Conservation (phyloP, 441 rosid genomes). For the Mallotus japonicus region DNA sequence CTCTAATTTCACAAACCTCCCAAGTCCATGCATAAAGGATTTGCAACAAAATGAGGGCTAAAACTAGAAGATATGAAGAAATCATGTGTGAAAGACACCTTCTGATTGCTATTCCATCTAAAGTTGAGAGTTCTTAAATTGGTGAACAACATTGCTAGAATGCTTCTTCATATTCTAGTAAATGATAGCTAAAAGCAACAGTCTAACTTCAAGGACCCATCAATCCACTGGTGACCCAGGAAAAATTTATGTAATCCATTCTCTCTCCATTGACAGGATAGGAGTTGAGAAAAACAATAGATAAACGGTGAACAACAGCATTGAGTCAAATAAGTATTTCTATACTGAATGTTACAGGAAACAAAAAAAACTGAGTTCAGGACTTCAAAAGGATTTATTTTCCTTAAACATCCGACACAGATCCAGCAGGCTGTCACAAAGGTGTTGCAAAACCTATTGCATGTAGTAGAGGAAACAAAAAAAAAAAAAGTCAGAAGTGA, state of each 20-base stretch:
- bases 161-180: too few species aligned
- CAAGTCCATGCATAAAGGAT: background rate
- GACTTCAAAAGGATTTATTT: constrained; percentile 6
- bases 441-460: constrained; percentile 82
- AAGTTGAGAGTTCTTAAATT: too few species aligned
- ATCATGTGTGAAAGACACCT: background rate
- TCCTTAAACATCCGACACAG: constrained; percentile 36
- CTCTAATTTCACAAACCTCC: background rate
- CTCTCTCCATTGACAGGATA: background rate
- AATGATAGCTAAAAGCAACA: too few species aligned
- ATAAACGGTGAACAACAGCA: background rate
- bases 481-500: constrained; percentile 44
- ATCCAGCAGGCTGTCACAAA: constrained; percentile 69
- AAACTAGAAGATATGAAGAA: background rate
- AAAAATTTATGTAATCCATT: background rate
- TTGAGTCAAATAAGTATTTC: constrained; percentile 21
- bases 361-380: background rate
- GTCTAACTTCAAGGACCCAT: background rate
- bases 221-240: background rate
- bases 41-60: background rate
- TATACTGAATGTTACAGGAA: constrained; percentile 18
- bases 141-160: too few species aligned
- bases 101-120: background rate
- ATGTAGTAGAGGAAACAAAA: constrained; percentile 30
- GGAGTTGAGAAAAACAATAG: background rate